Evolutionary conservation across 345 rosid species (phyloP), one percentile per base, ranked within the genome.

Genomic region (Gossypium rotundifolium): DNA sequence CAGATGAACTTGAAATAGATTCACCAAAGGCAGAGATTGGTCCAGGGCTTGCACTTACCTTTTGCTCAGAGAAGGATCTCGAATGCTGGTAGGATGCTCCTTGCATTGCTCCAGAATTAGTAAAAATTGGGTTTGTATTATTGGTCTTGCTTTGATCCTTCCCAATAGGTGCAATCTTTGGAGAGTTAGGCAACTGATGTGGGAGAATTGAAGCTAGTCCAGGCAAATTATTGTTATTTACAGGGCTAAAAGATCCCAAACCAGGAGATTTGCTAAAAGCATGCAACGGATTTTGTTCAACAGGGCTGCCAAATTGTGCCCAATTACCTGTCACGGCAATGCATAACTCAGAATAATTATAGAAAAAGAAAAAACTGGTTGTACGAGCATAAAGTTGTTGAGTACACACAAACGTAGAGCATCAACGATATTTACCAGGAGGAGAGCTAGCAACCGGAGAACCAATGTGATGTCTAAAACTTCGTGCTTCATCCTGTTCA

Each of bases 161-260:
- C 54, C 87, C 92, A 65, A 92, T 87, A 12, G 96, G 88, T 20
- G 97, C 90, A 78, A 89, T 79, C 74, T 88, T 89, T 40, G 81
- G 83, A 53, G 94, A 79, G 77, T 78, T 90, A 54, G 94, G 78
- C 18, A 81, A 79, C 62, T 83, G 89, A 79, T 85, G 73, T 40
- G 86, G 90, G 59, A 93, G 98, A 81, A 91, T 82, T 55, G 99
- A 95, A 84, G 99, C 98, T 75, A 95, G 62, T 14, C 98, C 99
- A 25, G 89, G 83, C 74, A 87, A 72, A 79, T 87, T 84, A 79
- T 84, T 86, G 80, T 82, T 76, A 75, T 83, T 82, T 69, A 78
- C 71, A 55, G 93, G 88, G 78, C 85, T 89, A 75, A 84, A 69
- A 48, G 81, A 76, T 76, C 87, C 87, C 78, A 83, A 54, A 74